A percentile compares a stretch with the other conserved stretches of the same genome.
Evolutionary conservation across 805 yeast species (phyloP).

Genomic region (Tetrapisispora taiwanensis): DNA sequence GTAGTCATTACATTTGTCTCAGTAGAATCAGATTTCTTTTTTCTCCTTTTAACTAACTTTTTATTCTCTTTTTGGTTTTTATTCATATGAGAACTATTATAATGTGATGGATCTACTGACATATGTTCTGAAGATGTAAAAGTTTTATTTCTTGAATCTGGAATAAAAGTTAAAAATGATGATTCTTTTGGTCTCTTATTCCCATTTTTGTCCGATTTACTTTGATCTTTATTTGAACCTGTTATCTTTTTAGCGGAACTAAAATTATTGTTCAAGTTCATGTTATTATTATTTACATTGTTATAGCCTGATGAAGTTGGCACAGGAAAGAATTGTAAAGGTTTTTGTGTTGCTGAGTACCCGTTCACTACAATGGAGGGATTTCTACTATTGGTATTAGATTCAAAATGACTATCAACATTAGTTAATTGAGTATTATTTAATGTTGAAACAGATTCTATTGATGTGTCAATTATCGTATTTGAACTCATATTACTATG

Average conservation of each 20-base stretch:
- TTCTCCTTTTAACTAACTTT: not conserved
- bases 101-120: not conserved
- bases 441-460: not conserved
- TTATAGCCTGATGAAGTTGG: constrained; percentile 15
- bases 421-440: not conserved
- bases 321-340: constrained; percentile 25
- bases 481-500: constrained; percentile 8
- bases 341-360: constrained; percentile 27
- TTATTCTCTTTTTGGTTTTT: not conserved
- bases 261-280: not conserved
- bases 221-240: not conserved
- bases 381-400: constrained; percentile 5
- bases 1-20: not conserved
- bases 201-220: not conserved
- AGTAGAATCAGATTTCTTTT: not conserved
- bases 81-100: not conserved
- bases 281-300: not conserved
- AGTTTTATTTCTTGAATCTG: constrained; percentile 12
- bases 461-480: constrained; percentile 3
- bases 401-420: not conserved
- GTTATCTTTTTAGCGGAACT: not conserved
- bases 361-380: constrained; percentile 13
- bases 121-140: constrained; percentile 2
- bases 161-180: constrained; percentile 11
- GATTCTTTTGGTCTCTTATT: constrained; percentile 1